Evolutionary conservation across 306 rosid genomes (phyloP), one percentile per base, ranked within the genome.

Genomic region (Trifolium subterraneum): DNA sequence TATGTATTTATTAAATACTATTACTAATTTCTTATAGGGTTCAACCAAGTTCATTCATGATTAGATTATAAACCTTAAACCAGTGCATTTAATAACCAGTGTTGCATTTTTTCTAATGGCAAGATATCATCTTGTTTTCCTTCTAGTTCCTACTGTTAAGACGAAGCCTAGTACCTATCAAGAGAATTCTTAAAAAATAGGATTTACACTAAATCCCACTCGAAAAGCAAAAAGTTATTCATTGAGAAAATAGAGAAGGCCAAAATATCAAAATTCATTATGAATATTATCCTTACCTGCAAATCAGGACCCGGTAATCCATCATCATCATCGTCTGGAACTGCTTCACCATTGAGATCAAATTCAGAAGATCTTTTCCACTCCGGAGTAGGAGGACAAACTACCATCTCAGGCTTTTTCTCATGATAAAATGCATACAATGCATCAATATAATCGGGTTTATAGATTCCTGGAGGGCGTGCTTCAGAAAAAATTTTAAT

Each of bases 401-500:
- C 86, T 79, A 87, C 82, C 81, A 80, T 79, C 68, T 95, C 98
- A 29, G 98, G 98, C 77, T 73, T 92, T 79, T 76, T 90, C 83
- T 95, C 99, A 55, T 95, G 99, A 83, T 95, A 95, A 84, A 95
- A 95, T 44, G 88, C 8, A 54, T 95, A 95, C 64, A 95, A 71
- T 0, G 91, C 97, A 81, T 92, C 98, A 78, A 95, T 81, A 41
- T 95, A 95, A 74, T 95, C 98, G 16, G 97, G 93, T 83, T 95
- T 95, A 83, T 95, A 95, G 74, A 95, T 95, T 83, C 99, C 99
- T 0, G 99, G 99, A 81, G 99, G 96, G 13, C 99, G 98, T 73
- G 92, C 97, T 0, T 92, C 96, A 29, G 98, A 78, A 88, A 95
- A 95, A 16, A 27, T 61, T 82, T 88, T 86, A 68, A 95, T 75